phyloP scores from a whole-genome alignment of 2,329 filamentous ascomycete genomes.

The Lecanosticta acicola region DNA sequence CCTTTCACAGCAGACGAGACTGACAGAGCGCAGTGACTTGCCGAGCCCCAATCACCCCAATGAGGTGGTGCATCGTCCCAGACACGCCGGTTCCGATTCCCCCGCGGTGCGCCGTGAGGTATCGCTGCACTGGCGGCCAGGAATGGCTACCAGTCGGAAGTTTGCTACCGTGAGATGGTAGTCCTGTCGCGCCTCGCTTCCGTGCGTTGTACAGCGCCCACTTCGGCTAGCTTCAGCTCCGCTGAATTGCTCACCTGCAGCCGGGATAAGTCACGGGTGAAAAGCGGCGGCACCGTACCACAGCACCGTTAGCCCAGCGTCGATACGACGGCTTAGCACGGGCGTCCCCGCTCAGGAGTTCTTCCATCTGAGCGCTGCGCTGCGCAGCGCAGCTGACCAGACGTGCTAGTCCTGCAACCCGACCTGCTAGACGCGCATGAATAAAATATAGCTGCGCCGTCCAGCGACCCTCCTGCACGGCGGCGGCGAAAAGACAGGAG shows the following conservation, averaged over 20 bases:
- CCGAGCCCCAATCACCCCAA: too few species aligned
- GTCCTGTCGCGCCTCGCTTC: slow-evolving; percentile 3
- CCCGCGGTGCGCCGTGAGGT: too few species aligned
- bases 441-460: too few species aligned
- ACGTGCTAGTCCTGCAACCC: background rate
- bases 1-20: too few species aligned
- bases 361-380: too few species aligned
- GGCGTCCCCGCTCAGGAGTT: too few species aligned
- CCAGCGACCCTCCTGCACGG: too few species aligned
- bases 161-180: slow-evolving; percentile 11
- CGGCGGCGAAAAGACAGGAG: too few species aligned
- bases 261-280: slow-evolving; percentile 11
- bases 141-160: slow-evolving; percentile 9
- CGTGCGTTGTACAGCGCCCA: slow-evolving; percentile 4
- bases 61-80: too few species aligned
- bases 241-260: slow-evolving; percentile 3
- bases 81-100: too few species aligned
- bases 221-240: slow-evolving; percentile 4
- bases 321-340: slow-evolving; percentile 7
- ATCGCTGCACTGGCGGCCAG: background rate
- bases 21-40: too few species aligned
- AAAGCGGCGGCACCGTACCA: slow-evolving; percentile 10
- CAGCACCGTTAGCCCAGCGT: slow-evolving; percentile 6
- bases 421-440: slow-evolving; percentile 1
- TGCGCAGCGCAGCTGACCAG: background rate